Base-by-base conservation (phyloP, 108 stramenopile genomes). In the Cyclotella kingstonii region DNA sequence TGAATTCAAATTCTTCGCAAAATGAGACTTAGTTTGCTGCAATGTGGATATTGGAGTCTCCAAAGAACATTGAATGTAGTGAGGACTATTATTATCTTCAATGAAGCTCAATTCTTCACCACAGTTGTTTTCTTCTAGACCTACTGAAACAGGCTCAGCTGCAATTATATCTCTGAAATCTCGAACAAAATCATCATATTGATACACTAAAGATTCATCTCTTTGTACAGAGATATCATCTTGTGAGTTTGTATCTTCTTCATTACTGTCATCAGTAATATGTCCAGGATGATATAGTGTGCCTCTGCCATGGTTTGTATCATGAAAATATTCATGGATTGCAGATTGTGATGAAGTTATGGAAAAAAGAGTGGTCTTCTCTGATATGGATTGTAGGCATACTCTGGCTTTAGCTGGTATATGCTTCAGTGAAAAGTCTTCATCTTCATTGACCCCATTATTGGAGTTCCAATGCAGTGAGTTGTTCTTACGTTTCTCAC, bases 221-320 rank as follows among this genome's bases (percentile, higher is more conserved):
- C 76, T 69, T 3, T 76, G 49, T 45, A 70, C 80, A 33, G 65
- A 68, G 28, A 41, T 52, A 43, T 56, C 51, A 61, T 54, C 40
- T 2, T 27, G 51, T 2, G 44, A 33, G 23, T 62, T 29, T 30
- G 12, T 26, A 1, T 28, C 36, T n/a, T 49, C 47, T 50, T 49
- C 60, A 18, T n/a, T 11, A 62, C 47, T 49, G 19, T 36, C 40
- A 8, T 62, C 60, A 49, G 48, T 21, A 9, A 49, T 49, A 22
- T 49, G 28, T 7, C 10, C 28, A 43, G 47, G 46, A 18, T 38
- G 38, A 29, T 62, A 62, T 6, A 59, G 27, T 25, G 4, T 10
- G 28, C 27, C 38, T 23, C 14, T 48, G 2, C 18, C 23, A 25
- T 26, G 7, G 9, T 38, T 21, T 2, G 22, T 25, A 17, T 26